phyloP scores from a whole-genome alignment of 2,329 filamentous ascomycete species.

The Fusarium longipes region DNA sequence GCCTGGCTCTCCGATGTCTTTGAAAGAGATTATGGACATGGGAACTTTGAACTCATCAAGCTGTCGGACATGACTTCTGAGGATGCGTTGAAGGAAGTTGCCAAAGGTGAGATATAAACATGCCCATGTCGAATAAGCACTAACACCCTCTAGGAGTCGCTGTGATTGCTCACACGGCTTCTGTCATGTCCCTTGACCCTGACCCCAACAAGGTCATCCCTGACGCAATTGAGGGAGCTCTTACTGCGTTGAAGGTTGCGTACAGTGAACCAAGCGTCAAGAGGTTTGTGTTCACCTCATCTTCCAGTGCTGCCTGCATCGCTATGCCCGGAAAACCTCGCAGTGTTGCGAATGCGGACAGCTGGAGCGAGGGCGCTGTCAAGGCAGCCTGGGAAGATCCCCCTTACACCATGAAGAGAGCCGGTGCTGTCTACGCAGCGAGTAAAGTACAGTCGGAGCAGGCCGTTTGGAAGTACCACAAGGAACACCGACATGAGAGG shows the following conservation, averaged over 20 bases:
- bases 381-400: conserved; percentile 52
- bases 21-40: conserved; percentile 49
- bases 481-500: conserved; percentile 38
- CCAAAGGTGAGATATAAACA: conserved; percentile 44
- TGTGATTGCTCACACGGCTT: conserved; percentile 55
- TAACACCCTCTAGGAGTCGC: conserved; percentile 25
- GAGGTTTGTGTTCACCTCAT: conserved; percentile 51
- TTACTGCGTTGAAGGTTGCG: conserved; percentile 51
- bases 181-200: conserved; percentile 48
- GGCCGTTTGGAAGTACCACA: conserved; percentile 53
- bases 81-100: conserved; percentile 43
- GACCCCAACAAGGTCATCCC: conserved; percentile 57
- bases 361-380: conserved; percentile 52
- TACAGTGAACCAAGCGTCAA: conserved; percentile 50
- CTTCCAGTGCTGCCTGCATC: conserved; percentile 12
- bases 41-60: conserved; percentile 49
- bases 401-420: conserved; percentile 48
- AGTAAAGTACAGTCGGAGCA: conserved; percentile 54
- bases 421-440: conserved; percentile 50
- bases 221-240: conserved; percentile 44
- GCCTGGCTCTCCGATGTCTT: conserved; percentile 48
- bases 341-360: conserved; percentile 18
- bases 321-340: neutral
- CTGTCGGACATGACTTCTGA: conserved; percentile 51
- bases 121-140: fast-evolving